Evolutionary conservation across 192 early-diverging fungal species (phyloP).

Genomic region (Jimgerdemannia lactiflua): DNA sequence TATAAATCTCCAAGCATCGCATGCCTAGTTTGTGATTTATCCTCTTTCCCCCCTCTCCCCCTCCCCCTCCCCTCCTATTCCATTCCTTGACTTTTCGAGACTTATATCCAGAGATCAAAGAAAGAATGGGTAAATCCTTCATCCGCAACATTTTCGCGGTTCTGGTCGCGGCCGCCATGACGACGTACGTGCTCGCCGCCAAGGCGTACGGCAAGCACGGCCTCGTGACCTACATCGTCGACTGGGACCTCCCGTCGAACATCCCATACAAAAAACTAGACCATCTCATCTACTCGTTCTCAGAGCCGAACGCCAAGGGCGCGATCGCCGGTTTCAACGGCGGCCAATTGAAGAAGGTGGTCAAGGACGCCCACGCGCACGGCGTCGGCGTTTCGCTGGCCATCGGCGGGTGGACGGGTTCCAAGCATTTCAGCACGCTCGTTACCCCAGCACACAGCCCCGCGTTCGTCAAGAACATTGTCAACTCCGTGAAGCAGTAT

Average conservation of each 20-base stretch:
- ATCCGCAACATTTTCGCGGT: too few species aligned
- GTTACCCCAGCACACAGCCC: slow-evolving; percentile 24
- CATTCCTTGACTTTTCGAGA: too few species aligned
- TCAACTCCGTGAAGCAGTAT: slow-evolving; percentile 35
- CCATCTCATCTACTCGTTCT: slow-evolving; percentile 64
- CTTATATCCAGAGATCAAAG: too few species aligned
- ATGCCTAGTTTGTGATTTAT: too few species aligned
- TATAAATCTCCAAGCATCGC: too few species aligned
- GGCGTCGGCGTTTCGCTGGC: slow-evolving; percentile 20
- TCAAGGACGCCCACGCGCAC: slow-evolving; percentile 22
- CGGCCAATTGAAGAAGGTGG: slow-evolving; percentile 13
- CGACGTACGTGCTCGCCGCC: neutral
- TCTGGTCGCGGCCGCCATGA: too few species aligned
- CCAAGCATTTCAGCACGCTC: slow-evolving; percentile 20
- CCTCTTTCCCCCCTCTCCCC: too few species aligned
- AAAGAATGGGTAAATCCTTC: too few species aligned
- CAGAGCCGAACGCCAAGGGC: slow-evolving; percentile 26
- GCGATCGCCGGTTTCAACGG: slow-evolving; percentile 14
- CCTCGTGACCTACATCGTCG: neutral
- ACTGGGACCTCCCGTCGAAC: slow-evolving; percentile 18
- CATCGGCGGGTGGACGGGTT: slow-evolving; percentile 38
- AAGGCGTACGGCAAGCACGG: neutral
- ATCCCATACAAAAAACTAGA: slow-evolving; percentile 43
- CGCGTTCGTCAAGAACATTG: slow-evolving; percentile 32
- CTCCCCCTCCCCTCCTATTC: too few species aligned